A percentile compares a stretch with the other conserved stretches of the same genome.
Evolutionary conservation across 2,329 filamentous ascomycete genomes (phyloP).

Genomic region (Penicillium janthinellum): DNA sequence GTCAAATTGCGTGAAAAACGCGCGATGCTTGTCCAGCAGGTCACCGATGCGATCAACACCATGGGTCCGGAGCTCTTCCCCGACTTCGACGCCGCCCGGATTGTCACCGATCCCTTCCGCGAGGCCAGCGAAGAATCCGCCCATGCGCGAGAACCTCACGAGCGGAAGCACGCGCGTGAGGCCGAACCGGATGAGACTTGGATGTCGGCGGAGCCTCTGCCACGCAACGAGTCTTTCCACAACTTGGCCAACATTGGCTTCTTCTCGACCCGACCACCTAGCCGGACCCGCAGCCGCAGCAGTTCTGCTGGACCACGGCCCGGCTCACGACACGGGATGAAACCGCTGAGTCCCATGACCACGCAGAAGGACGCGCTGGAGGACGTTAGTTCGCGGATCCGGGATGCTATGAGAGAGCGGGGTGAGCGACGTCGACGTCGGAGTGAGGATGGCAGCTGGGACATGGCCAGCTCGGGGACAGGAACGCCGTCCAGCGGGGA

Average conservation of each 20-base stretch:
- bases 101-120: slow-evolving; percentile 60
- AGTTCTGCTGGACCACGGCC: slow-evolving; percentile 67
- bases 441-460: slow-evolving; percentile 47
- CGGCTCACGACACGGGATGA: slow-evolving; percentile 66
- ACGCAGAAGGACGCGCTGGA: slow-evolving; percentile 72
- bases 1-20: slow-evolving; percentile 73
- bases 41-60: slow-evolving; percentile 91
- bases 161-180: slow-evolving; percentile 29
- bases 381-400: slow-evolving; percentile 80
- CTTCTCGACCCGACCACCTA: slow-evolving; percentile 86
- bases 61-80: slow-evolving; percentile 94
- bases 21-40: slow-evolving; percentile 73
- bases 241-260: slow-evolving; percentile 86
- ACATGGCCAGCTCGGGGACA: slow-evolving; percentile 42
- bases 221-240: slow-evolving; percentile 90
- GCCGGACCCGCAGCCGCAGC: slow-evolving; percentile 72
- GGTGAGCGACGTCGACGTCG: slow-evolving; percentile 62
- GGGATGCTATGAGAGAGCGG: slow-evolving; percentile 80
- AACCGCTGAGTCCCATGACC: slow-evolving; percentile 68
- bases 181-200: slow-evolving; percentile 27
- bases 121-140: slow-evolving; percentile 26
- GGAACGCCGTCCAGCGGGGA: slow-evolving; percentile 39
- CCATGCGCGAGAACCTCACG: slow-evolving; percentile 19
- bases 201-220: slow-evolving; percentile 55
- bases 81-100: slow-evolving; percentile 81